Evolutionary conservation across 2,329 filamentous ascomycete species (phyloP), one percentile per base, ranked within the genome.

Genomic region (Fusarium illudens): DNA sequence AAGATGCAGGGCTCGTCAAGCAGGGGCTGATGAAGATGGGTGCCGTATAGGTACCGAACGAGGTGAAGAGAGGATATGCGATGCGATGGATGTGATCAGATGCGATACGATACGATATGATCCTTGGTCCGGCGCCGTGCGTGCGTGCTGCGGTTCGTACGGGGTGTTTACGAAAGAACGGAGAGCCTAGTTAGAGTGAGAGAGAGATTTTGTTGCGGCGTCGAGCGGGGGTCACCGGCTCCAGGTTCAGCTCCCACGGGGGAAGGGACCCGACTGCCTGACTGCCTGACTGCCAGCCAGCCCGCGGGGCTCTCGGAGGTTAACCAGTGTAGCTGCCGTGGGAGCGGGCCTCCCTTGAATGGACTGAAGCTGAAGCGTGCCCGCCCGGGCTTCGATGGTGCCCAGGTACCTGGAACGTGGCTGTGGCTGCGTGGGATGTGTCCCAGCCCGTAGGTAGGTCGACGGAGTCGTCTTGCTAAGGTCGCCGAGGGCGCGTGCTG

Each of bases 331-430:
- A 52, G 50, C 50, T 25, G 37, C 34, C 52, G 52, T 27, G 29
- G n/a, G 36, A 13, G 37, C 19, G 37, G 52, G 27, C 52, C 27
- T 54, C 51, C 34, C 34, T 37, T 37, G 10, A 15, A 3, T 39
- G 12, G 19, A 39, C 22, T 22, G 22, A 44, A n/a, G n/a, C 39
- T 44, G 20, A 25, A 44, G 39, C 29, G 20, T 13, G 27, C 25
- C 29, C 12, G 29, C 29, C 29, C 29, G 44, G 44, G 27, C 44
- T 49, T 32, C 8, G 32, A 6, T 30, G 42, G 30, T 36, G 32
- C 54, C 54, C 54, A 49, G 54, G 54, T 49, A 57, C 39, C n/a
- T 37, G 54, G 54, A 49, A 49, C 54, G 54, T 57, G 54, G 54
- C 54, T 57, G 54, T 57, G 54, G 54, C 54, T 57, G 54, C 54